These are phyloP conservation scores for Trichoderma aggressivum DNA, from an alignment of 2,329 filamentous ascomycete species.

Conservation along the genomic window DNA sequence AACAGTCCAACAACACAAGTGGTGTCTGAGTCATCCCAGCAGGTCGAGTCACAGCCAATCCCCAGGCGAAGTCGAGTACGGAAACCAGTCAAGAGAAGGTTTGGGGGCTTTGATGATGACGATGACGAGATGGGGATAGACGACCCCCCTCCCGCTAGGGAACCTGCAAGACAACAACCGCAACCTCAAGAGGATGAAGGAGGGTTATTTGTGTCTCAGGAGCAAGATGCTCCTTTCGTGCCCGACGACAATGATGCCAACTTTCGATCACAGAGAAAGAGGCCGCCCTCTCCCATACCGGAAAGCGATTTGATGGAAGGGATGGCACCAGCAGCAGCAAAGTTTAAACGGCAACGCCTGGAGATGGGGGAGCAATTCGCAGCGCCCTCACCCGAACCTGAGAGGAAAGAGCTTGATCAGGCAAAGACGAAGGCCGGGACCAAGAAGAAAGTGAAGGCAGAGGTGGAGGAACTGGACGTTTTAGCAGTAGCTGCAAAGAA, in stretches of 20 bases:
- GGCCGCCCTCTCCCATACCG: slow-evolving; percentile 40
- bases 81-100: slow-evolving; percentile 51
- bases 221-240: slow-evolving; percentile 28
- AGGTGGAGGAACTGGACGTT: slow-evolving; percentile 65
- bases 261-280: slow-evolving; percentile 42
- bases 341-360: slow-evolving; percentile 73
- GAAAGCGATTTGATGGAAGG: slow-evolving; percentile 62
- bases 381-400: slow-evolving; percentile 28
- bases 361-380: slow-evolving; percentile 52
- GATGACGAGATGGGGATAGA: slow-evolving; percentile 28
- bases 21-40: slow-evolving; percentile 21
- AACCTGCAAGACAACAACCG: slow-evolving; percentile 9
- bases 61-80: slow-evolving; percentile 29
- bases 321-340: slow-evolving; percentile 72
- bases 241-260: slow-evolving; percentile 23
- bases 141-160: background rate
- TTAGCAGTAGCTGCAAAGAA: slow-evolving; percentile 61
- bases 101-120: slow-evolving; percentile 66
- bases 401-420: slow-evolving; percentile 21
- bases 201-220: slow-evolving; percentile 57
- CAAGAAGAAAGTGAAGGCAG: slow-evolving; percentile 51
- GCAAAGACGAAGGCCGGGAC: background rate
- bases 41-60: slow-evolving; percentile 23
- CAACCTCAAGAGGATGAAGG: slow-evolving; percentile 35
- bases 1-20: slow-evolving; percentile 16